Conservation (phyloP, 306 rosid genomes). For the Acacia confusa region DNA sequence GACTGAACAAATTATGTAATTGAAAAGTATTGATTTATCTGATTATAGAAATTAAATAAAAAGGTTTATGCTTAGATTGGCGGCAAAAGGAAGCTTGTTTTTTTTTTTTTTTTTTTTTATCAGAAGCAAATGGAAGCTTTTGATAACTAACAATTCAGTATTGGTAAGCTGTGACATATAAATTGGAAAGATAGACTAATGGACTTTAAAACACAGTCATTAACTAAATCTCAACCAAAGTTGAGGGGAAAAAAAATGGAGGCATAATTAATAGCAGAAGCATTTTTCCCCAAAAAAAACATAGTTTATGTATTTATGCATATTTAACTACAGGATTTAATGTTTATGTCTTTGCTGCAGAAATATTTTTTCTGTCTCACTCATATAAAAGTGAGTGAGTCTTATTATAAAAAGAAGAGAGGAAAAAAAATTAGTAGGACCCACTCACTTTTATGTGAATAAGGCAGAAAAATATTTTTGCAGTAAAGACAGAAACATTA, state of each 20-base stretch:
- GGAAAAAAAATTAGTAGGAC: too few relatives aligned
- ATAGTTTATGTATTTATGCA: too few relatives aligned
- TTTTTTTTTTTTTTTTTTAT: too few relatives aligned
- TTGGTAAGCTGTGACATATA: background rate
- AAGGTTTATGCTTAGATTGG: background rate
- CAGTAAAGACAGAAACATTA: too few relatives aligned
- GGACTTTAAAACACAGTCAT: background rate
- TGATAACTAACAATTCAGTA: background rate
- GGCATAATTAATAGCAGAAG: background rate
- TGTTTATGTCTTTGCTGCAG: too few relatives aligned
- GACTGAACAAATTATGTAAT: conserved; percentile 35
- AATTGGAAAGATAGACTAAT: background rate
- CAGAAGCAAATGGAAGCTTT: background rate
- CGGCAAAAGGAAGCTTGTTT: background rate
- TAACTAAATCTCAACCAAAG: background rate
- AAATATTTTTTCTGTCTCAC: too few relatives aligned
- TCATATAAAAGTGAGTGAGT: too few relatives aligned
- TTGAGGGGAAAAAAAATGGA: background rate
- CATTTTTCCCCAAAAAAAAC: too few relatives aligned
- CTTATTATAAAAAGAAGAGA: too few relatives aligned
- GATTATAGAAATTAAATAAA: background rate
- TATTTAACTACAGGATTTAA: too few relatives aligned
- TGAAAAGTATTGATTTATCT: background rate
- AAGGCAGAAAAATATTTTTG: too few relatives aligned
- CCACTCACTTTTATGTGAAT: too few relatives aligned